A percentile compares a stretch with the other conserved stretches of the same genome.
Evolutionary conservation across 352 stramenopile species (phyloP).

Genomic region (Phytophthora tentaculata): DNA sequence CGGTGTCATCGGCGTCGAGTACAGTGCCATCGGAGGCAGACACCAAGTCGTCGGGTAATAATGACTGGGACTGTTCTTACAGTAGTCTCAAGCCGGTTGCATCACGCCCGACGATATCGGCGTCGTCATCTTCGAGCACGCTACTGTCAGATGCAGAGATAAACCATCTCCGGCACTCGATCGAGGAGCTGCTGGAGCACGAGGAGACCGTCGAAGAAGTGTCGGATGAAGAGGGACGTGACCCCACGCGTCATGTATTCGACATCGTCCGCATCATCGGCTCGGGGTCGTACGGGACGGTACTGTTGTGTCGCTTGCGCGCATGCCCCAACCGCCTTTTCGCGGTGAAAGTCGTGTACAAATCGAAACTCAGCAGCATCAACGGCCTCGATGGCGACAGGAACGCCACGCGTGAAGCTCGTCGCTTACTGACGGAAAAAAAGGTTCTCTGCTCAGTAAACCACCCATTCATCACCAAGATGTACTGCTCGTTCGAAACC

Average conservation of each 20-base stretch:
- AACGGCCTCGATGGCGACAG: conserved; percentile 34
- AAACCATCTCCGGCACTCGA: conserved; percentile 28
- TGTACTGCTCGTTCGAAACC: conserved; percentile 94
- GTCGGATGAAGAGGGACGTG: conserved; percentile 25
- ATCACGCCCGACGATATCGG: conserved; percentile 40
- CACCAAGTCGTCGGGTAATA: conserved; percentile 17
- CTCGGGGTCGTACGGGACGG: conserved; percentile 78
- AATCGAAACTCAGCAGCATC: conserved; percentile 59
- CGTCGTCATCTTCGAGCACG: conserved; percentile 58
- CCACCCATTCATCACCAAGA: conserved; percentile 98
- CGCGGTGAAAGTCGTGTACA: conserved; percentile 81
- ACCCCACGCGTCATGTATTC: conserved; percentile 52
- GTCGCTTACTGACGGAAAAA: conserved; percentile 95
- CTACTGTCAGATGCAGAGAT: conserved; percentile 49
- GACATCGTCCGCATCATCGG: conserved; percentile 80
- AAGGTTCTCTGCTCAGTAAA: conserved; percentile 95
- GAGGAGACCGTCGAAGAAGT: conserved; percentile 34
- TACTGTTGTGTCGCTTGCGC: conserved; percentile 65
- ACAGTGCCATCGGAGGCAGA: conserved; percentile 14
- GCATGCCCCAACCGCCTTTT: conserved; percentile 53
- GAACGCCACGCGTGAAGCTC: conserved; percentile 50
- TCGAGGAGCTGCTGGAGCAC: conserved; percentile 38
- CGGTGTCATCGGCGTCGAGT: conserved; percentile 7
- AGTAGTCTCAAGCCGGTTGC: conserved; percentile 19
- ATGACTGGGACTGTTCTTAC: conserved; percentile 53